Base-by-base conservation (phyloP, 345 rosid genomes). In the Hevea brasiliensis region DNA sequence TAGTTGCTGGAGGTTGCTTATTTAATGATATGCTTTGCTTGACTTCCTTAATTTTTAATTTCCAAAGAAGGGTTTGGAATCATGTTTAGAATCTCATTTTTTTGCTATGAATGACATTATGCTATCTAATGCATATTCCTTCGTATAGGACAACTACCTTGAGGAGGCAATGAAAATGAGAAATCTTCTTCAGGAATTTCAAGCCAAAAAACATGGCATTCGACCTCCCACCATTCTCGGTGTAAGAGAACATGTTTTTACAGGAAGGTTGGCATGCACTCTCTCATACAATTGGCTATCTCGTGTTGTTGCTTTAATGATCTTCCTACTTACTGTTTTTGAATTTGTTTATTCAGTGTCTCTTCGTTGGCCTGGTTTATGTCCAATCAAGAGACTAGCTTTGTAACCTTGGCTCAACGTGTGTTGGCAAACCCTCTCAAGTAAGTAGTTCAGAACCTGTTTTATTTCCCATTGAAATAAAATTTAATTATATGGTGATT, bases 361-460 rank as follows among this genome's bases (percentile, higher is more conserved):
- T 95, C 99, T 67, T 95, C 98, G 72, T 82, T 95, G 77, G 99
- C 99, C 47, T 85, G 89, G 98, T 95, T 95, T 81, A 95, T 95
- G 99, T 95, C 99, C 80, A 95, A 95, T 81, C 99, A 95, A 84
- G 99, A 95, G 85, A 92, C 99, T 58, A 95, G 99, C 82, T 95
- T 95, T 79, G 99, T 95, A 70, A 95, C 99, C 60, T 76, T 95
- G 80, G 99, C 96, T 53, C 99, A 95, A 77, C 94, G 99, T 17
- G 99, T 95, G 61, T 71, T 95, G 70, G 99, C 99, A 63, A 69
- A 70, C 76, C 99, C 99, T 20, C 90, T 95, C 69, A 95, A 91
- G 99, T 95, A 84, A 91, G 98, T 84, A 54, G 40, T 50, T 50
- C 13, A 50, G 20, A 50, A 6, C 54, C 54, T 50, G 6, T 15